phyloP scores from a whole-genome alignment of 352 stramenopile species.

The Phytopythium boreale region DNA sequence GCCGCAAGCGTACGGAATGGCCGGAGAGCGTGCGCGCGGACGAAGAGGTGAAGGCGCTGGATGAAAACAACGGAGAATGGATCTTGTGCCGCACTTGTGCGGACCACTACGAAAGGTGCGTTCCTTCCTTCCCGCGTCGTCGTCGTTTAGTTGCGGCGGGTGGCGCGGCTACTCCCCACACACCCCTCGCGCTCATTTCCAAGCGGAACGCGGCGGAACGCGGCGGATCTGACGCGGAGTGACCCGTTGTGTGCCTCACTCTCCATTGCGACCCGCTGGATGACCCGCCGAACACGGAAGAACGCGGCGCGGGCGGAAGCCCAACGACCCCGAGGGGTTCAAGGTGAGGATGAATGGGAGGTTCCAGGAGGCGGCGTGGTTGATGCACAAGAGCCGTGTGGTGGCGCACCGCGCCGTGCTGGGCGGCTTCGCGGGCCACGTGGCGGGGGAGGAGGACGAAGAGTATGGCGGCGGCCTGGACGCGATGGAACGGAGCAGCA shows the following conservation, averaged over 20 bases:
- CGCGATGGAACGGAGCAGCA: constrained; percentile 10
- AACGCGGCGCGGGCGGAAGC: constrained; percentile 45
- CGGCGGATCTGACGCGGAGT: not conserved
- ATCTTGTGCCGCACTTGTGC: constrained; percentile 62
- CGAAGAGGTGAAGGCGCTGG: constrained; percentile 45
- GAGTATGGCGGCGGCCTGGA: constrained; percentile 6
- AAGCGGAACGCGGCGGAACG: not conserved
- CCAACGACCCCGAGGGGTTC: constrained; percentile 62
- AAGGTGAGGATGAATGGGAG: constrained; percentile 74
- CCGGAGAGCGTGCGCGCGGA: constrained; percentile 48
- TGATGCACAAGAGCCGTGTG: constrained; percentile 67
- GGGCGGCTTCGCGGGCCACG: constrained; percentile 8
- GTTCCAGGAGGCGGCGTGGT: constrained; percentile 60
- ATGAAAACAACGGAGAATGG: constrained; percentile 62
- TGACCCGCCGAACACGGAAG: constrained; percentile 13
- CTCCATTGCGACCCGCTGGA: not conserved
- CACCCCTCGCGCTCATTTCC: not conserved
- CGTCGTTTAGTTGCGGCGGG: too few species aligned
- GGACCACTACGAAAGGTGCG: constrained; percentile 49
- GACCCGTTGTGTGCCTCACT: too few species aligned
- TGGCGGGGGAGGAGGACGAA: constrained; percentile 11
- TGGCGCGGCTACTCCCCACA: too few species aligned
- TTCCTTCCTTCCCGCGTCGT: not conserved
- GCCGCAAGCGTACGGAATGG: constrained; percentile 48
- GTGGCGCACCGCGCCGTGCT: constrained; percentile 28